Conservation (phyloP, 139 green algal species). For the Micractinium sp. region DNA sequence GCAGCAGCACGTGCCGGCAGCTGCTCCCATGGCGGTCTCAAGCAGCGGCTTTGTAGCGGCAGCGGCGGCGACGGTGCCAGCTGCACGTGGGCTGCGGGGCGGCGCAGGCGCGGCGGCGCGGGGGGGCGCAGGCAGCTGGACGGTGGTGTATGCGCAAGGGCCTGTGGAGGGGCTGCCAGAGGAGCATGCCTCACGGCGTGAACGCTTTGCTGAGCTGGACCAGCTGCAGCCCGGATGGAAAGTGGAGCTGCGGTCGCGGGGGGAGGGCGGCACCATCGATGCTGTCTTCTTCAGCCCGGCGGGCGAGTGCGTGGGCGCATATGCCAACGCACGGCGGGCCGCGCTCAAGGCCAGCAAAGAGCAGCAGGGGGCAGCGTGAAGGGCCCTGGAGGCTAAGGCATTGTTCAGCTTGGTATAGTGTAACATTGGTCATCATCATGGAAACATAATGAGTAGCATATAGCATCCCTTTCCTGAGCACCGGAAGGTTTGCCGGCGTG, state of each 20-base stretch:
- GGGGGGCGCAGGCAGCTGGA: neutral
- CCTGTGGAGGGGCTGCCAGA: slow-evolving; percentile 77
- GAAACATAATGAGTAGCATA: neutral
- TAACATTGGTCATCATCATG: neutral
- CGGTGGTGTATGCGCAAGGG: slow-evolving; percentile 74
- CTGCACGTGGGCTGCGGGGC: neutral
- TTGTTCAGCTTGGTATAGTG: no score
- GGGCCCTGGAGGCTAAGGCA: no score
- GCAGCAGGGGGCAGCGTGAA: neutral
- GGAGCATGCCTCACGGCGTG: slow-evolving; percentile 70
- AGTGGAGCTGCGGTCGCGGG: slow-evolving; percentile 75
- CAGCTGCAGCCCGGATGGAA: slow-evolving; percentile 81
- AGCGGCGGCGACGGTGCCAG: neutral
- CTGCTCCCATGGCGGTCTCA: neutral
- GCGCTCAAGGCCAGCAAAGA: slow-evolving; percentile 72
- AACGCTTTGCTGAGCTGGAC: slow-evolving; percentile 91
- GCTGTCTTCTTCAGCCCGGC: slow-evolving; percentile 85
- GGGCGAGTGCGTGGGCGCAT: slow-evolving; percentile 71
- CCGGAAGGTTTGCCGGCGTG: no score
- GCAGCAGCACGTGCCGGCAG: neutral
- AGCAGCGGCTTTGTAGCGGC: slow-evolving; percentile 36
- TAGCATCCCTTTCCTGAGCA: no score
- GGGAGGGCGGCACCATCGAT: slow-evolving; percentile 69
- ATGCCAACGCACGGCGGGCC: slow-evolving; percentile 68
- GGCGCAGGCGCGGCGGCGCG: neutral